Evolutionary conservation across 2,329 filamentous ascomycete genomes (phyloP).

Genomic region (Colletotrichum eremochloae): DNA sequence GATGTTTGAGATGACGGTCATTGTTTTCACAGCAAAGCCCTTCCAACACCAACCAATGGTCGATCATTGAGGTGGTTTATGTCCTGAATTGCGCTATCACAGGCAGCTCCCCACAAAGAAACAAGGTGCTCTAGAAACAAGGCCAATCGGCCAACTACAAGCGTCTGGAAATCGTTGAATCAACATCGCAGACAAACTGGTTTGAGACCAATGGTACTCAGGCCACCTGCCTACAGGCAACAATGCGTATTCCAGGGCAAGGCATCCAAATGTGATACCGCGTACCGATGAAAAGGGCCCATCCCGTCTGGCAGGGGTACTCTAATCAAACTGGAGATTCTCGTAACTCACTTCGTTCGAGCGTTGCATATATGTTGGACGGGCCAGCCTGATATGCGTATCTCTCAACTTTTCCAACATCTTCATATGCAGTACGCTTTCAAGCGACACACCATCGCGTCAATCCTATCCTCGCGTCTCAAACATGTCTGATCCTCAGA

Average conservation of each 20-base stretch:
- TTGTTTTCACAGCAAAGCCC: no score
- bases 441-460: neutral
- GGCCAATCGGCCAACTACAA: neutral
- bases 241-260: conserved; percentile 3
- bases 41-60: no score
- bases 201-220: neutral
- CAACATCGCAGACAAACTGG: neutral
- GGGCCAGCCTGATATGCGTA: neutral
- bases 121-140: neutral
- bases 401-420: neutral
- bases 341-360: neutral
- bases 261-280: neutral
- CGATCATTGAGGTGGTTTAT: no score
- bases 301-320: neutral
- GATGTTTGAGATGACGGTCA: no score
- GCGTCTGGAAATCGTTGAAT: neutral
- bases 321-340: neutral
- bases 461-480: neutral
- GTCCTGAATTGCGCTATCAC: neutral
- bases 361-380: neutral
- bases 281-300: neutral
- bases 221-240: conserved; percentile 8
- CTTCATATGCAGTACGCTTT: no score
- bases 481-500: neutral
- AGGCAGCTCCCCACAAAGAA: neutral